These are phyloP conservation scores for Trichoderma sp. DNA, from an alignment of 2,329 filamentous ascomycete species.

Conservation along the genomic window DNA sequence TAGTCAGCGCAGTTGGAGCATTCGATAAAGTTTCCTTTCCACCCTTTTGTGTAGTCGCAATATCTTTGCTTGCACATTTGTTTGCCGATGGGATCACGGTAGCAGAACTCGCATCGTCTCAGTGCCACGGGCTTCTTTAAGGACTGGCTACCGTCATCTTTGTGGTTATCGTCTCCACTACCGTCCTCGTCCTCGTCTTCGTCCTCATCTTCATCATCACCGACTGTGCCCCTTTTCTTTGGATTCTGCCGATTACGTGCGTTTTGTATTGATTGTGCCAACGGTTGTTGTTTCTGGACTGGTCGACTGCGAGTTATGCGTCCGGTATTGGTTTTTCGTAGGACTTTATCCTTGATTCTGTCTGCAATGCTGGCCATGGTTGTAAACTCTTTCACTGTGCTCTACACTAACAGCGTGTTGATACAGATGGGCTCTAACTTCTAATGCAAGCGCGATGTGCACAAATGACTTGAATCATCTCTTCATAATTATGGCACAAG, in stretches of 20 bases:
- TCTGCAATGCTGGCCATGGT: neutral
- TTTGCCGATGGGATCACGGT: neutral
- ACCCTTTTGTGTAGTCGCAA: conserved; percentile 27
- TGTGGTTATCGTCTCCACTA: neutral
- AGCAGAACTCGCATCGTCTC: neutral
- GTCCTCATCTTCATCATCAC: neutral
- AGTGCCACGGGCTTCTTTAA: neutral
- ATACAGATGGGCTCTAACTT: neutral
- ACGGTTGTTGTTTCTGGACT: neutral
- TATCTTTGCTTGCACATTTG: neutral
- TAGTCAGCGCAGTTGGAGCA: conserved; percentile 34
- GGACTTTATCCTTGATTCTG: neutral
- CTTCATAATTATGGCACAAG: neutral
- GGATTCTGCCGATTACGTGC: neutral
- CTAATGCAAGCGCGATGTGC: neutral
- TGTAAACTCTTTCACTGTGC: neutral
- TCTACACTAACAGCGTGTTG: neutral
- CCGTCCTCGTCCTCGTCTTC: neutral
- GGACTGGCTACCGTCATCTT: neutral
- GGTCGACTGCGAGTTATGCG: neutral
- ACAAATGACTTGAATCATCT: neutral
- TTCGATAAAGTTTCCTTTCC: conserved; percentile 27
- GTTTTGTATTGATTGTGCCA: neutral
- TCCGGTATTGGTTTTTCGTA: neutral
- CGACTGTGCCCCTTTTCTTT: neutral